Conservation (phyloP, 139 green algal genomes). For the Micractinium sp. region DNA sequence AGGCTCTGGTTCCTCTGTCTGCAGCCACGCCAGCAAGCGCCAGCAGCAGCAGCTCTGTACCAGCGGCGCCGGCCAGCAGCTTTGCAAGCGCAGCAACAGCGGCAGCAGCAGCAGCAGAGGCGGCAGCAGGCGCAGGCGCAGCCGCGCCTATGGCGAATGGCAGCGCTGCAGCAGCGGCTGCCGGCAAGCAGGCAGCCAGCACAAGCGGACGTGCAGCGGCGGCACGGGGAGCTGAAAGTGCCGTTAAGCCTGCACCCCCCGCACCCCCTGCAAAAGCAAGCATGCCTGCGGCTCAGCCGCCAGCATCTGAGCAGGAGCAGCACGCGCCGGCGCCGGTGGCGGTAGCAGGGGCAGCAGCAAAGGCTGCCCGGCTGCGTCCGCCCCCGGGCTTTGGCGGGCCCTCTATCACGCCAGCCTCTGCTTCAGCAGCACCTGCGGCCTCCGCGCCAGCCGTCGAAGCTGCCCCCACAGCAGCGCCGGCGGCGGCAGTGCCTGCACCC, state of each 20-base stretch:
- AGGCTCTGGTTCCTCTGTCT: not conserved
- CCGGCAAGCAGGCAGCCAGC: not conserved
- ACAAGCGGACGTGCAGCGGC: not conserved
- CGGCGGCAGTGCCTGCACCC: not conserved
- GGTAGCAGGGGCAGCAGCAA: not conserved
- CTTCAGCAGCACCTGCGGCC: not conserved
- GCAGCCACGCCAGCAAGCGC: not conserved
- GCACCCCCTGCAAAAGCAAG: not conserved
- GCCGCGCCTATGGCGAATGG: not conserved
- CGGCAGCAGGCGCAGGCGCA: not conserved
- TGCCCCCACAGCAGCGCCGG: not conserved
- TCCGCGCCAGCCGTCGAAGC: not conserved
- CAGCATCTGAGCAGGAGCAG: constrained; percentile 9
- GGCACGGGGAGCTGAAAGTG: not conserved
- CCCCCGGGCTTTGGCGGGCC: constrained; percentile 24
- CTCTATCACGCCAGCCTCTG: not conserved
- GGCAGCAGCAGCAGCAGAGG: not conserved
- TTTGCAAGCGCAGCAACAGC: not conserved
- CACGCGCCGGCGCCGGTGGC: not conserved
- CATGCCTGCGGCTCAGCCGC: not conserved
- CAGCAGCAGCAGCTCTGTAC: not conserved
- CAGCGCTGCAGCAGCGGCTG: not conserved
- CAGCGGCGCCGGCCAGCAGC: not conserved
- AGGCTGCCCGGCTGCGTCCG: constrained; percentile 5
- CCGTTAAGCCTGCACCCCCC: not conserved